Evolutionary conservation across 2,329 filamentous ascomycete genomes (phyloP), one percentile per base, ranked within the genome.

Genomic region (Metarhizium guizhouense): DNA sequence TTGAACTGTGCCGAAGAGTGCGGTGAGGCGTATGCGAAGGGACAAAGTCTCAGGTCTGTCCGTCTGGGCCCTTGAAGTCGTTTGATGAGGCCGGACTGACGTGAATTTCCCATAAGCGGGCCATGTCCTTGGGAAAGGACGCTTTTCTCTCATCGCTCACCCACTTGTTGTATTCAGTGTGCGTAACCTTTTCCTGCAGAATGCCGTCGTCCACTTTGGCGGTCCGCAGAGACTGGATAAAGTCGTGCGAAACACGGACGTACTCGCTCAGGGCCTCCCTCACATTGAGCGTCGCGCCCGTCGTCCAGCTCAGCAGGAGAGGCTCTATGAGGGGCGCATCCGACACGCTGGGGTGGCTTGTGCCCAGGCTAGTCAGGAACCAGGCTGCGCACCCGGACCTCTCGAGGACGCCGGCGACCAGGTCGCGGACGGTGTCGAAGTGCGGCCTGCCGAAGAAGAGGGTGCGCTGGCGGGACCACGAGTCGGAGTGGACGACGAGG

Each of bases 311-410:
- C 48, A 87, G 72, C 32, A 87, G 69, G 52, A 78, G 69, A 0
- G 84, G 84, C 58, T 86, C 78, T 7, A 88, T 75, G 3, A 87
- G 71, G 0, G 84, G 83, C 16, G 84, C 85, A 62, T 87, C 85
- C 0, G 85, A 86, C 20, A 86, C 80, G 10, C 78, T 82, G 0
- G 85, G 83, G 62, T 88, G 85, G 0, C 82, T 71, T 0, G 79
- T 82, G 36, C 77, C 76, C 1, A 80, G 63, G 32, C 74, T 75
- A 1, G 79, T 82, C 62, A 81, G 65, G 66, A 82, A 82, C 79
- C 79, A 82, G 2, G 72, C 70, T 4, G 74, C 64, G 72, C 14
- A 73, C 67, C 54, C 76, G 68, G 56, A 69, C 61, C 58, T 25
- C 25, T 25, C 25, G 25, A 78, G 68, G 50, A 79, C 71, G 57